Evolutionary conservation across 177 flowering plant genomes (phyloP).

Genomic region (Telopea speciosissima): DNA sequence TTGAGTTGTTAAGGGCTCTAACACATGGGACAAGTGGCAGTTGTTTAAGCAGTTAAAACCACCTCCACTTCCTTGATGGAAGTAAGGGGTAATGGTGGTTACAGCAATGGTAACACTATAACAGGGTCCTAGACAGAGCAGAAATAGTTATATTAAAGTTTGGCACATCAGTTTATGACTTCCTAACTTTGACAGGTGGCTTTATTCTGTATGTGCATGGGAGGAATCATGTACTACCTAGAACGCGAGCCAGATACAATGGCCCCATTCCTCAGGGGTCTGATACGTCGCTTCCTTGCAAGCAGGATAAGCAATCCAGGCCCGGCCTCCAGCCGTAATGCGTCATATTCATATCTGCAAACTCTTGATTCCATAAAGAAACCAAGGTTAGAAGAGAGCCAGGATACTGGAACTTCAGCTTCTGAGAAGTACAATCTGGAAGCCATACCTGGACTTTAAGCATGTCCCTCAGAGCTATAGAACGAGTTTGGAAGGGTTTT

Average conservation of each 20-base stretch:
- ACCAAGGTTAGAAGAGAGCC: conserved; percentile 16
- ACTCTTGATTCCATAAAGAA: neutral
- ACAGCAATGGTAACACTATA: too few species aligned
- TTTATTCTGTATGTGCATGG: conserved; percentile 86
- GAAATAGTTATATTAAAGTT: neutral
- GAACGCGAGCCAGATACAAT: conserved; percentile 75
- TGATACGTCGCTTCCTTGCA: neutral
- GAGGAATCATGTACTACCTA: conserved; percentile 93
- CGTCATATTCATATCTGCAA: neutral
- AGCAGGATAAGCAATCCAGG: conserved; percentile 2
- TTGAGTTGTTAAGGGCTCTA: too few species aligned
- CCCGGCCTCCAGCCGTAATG: neutral
- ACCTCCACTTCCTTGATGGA: too few species aligned
- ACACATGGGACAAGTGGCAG: too few species aligned
- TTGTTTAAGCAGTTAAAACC: too few species aligned
- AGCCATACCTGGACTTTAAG: conserved; percentile 82
- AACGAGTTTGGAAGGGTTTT: too few species aligned
- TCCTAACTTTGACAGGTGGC: conserved; percentile 47
- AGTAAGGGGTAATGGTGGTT: too few species aligned
- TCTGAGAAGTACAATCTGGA: conserved; percentile 78
- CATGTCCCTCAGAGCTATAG: neutral
- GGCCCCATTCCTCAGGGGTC: neutral
- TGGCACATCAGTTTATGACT: neutral
- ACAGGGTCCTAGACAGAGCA: neutral
- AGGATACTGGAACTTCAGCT: conserved; percentile 36